Conservation (phyloP, 2,329 filamentous ascomycete genomes). For the Leptographium wingfieldii region DNA sequence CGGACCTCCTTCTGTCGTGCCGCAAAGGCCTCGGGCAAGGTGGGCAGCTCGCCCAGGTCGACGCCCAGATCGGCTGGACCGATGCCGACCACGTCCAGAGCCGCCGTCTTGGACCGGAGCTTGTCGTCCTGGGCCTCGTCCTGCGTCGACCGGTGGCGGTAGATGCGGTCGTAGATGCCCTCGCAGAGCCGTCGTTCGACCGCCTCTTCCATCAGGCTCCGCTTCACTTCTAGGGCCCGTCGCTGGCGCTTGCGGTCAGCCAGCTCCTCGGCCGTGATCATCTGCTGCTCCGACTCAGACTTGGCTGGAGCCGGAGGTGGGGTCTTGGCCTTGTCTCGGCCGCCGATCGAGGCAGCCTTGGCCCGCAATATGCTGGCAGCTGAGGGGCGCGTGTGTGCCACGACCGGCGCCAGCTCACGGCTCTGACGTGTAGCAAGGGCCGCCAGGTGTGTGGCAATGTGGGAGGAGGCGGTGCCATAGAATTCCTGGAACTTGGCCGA, state of each 20-base stretch:
- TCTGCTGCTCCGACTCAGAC: conserved; percentile 53
- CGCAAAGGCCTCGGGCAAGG: conserved; percentile 43
- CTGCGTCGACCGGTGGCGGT: conserved; percentile 79
- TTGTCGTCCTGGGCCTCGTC: conserved; percentile 95
- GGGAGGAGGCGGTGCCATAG: conserved; percentile 66
- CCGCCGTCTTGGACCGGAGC: conserved; percentile 83
- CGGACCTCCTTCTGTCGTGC: conserved; percentile 56
- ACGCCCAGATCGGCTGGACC: conserved; percentile 74
- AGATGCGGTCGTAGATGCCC: conserved; percentile 76
- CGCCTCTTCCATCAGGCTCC: conserved; percentile 69
- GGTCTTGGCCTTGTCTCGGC: conserved; percentile 37
- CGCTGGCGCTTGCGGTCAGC: conserved; percentile 66
- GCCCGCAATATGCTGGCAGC: conserved; percentile 43
- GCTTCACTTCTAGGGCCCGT: conserved; percentile 66
- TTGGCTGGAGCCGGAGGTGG: conserved; percentile 16
- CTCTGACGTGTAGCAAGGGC: conserved; percentile 63
- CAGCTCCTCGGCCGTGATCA: conserved; percentile 82
- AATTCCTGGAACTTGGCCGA: conserved; percentile 91
- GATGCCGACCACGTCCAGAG: conserved; percentile 82
- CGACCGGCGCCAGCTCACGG: conserved; percentile 47
- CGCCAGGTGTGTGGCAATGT: conserved; percentile 79
- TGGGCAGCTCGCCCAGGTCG: conserved; percentile 45
- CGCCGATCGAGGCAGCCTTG: conserved; percentile 38
- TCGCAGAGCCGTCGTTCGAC: conserved; percentile 80
- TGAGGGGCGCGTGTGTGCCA: conserved; percentile 40